These are phyloP conservation scores for Coemansia sp. DNA, from an alignment of 371 early-diverging fungal genomes.

Conservation along the genomic window DNA sequence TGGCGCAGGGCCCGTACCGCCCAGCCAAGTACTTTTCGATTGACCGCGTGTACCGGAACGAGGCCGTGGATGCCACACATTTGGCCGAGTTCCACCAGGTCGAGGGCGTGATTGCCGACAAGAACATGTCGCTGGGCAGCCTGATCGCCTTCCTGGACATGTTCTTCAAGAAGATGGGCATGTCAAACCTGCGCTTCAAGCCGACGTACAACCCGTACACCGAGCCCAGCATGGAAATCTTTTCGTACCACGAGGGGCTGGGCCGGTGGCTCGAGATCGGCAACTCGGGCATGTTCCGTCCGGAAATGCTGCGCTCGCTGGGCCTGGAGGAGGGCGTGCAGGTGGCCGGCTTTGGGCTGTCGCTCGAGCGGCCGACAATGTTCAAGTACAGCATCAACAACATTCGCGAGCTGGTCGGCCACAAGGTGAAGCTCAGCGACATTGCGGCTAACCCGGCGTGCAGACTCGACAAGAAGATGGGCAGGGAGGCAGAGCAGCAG, in stretches of 20 bases:
- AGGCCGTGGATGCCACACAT: conserved; percentile 99
- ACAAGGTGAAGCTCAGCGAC: conserved; percentile 95
- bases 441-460: conserved; percentile 91
- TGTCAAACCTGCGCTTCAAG: conserved; percentile 95
- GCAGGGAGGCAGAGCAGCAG: conserved; percentile 16
- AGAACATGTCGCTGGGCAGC: conserved; percentile 93
- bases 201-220: conserved; percentile 99
- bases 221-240: conserved; percentile 99
- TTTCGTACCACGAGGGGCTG: conserved; percentile 97
- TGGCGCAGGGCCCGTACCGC: conserved; percentile 81
- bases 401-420: conserved; percentile 98
- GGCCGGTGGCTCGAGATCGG: conserved; percentile 99
- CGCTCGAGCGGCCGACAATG: conserved; percentile 99
- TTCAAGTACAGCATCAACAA: conserved; percentile 97
- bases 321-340: conserved; percentile 96
- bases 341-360: conserved; percentile 99
- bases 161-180: conserved; percentile 98
- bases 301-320: conserved; percentile 98
- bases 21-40: conserved; percentile 99
- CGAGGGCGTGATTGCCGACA: conserved; percentile 98
- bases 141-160: conserved; percentile 96
- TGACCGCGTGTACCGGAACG: conserved; percentile 99
- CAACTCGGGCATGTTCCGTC: conserved; percentile 99
- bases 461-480: conserved; percentile 68
- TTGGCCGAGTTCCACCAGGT: conserved; percentile 99